These are phyloP conservation scores for Cryphonectria parasitica DNA, from an alignment of 2,329 filamentous ascomycete genomes.

Conservation along the genomic window DNA sequence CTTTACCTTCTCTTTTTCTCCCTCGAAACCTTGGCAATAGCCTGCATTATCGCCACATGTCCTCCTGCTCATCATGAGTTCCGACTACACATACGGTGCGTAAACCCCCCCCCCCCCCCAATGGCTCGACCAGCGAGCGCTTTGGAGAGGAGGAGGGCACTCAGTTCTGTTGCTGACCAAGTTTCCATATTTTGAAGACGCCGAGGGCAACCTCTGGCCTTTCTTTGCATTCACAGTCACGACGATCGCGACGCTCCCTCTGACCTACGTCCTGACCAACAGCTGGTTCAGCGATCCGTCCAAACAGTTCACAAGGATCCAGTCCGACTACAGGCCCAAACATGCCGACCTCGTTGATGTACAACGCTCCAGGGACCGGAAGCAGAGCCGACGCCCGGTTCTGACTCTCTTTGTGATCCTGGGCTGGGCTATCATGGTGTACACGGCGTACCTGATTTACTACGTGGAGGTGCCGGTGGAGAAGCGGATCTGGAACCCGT, in stretches of 20 bases:
- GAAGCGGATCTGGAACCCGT: constrained; percentile 92
- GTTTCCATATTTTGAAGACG: constrained; percentile 55
- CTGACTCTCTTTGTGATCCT: constrained; percentile 73
- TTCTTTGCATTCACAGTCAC: constrained; percentile 96
- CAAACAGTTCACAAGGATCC: constrained; percentile 80
- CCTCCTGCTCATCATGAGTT: constrained; percentile 69
- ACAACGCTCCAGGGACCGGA: constrained; percentile 84
- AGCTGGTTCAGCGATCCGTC: constrained; percentile 72
- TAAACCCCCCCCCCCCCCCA: not conserved
- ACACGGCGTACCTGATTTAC: constrained; percentile 89
- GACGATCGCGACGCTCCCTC: constrained; percentile 83
- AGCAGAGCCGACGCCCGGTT: constrained; percentile 87
- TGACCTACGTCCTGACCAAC: constrained; percentile 86
- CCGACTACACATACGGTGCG: constrained; percentile 83
- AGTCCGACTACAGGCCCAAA: constrained; percentile 78
- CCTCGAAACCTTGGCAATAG: constrained; percentile 1
- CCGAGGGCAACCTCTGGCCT: constrained; percentile 97
- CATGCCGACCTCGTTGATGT: constrained; percentile 82
- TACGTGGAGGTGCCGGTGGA: constrained; percentile 69
- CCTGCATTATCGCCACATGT: constrained; percentile 31
- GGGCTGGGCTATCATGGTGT: constrained; percentile 83
- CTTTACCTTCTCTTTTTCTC: constrained; percentile 2
- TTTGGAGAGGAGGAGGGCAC: not conserved
- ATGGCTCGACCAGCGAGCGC: not conserved
- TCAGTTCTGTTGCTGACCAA: not conserved